Evolutionary conservation across 164 flowering plant genomes (phyloP).

Genomic region (Cinnamomum micranthum): DNA sequence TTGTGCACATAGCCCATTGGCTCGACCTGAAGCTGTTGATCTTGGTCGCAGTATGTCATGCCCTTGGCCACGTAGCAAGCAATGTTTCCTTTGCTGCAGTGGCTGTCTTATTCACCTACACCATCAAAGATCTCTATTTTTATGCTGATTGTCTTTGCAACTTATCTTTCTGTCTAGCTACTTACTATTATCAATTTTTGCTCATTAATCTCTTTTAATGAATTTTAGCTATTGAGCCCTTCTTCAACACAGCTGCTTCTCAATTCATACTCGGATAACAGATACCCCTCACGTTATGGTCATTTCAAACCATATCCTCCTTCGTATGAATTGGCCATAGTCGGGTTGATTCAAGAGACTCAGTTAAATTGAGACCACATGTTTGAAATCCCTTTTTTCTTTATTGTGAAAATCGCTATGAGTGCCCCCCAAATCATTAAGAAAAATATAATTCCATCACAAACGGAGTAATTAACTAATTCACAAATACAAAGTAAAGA

Average conservation of each 20-base stretch:
- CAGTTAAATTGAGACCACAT: slow-evolving; percentile 28
- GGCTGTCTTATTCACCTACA: slow-evolving; percentile 91
- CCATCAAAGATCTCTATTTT: no score
- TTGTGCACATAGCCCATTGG: slow-evolving; percentile 71
- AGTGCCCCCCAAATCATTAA: no score
- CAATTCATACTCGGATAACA: slow-evolving; percentile 85
- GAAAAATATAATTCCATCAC: no score
- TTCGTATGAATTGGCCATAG: not conserved
- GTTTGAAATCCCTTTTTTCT: slow-evolving; percentile 47
- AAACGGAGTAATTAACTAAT: no score
- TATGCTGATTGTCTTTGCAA: no score
- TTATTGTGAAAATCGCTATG: no score
- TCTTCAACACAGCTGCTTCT: slow-evolving; percentile 98
- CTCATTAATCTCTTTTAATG: not conserved
- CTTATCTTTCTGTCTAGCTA: no score
- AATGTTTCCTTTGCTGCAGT: slow-evolving; percentile 94
- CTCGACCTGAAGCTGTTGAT: slow-evolving; percentile 70
- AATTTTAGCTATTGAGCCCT: slow-evolving; percentile 82
- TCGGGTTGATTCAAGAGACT: no score
- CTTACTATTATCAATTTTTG: no score
- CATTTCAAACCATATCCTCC: slow-evolving; percentile 34
- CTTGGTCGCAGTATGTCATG: slow-evolving; percentile 93
- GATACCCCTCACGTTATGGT: slow-evolving; percentile 77
- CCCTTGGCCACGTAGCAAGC: slow-evolving; percentile 92
- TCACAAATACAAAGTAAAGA: no score